These are phyloP conservation scores for Mycena rosella DNA, from an alignment of 768 basidiomycete species.

Conservation along the genomic window DNA sequence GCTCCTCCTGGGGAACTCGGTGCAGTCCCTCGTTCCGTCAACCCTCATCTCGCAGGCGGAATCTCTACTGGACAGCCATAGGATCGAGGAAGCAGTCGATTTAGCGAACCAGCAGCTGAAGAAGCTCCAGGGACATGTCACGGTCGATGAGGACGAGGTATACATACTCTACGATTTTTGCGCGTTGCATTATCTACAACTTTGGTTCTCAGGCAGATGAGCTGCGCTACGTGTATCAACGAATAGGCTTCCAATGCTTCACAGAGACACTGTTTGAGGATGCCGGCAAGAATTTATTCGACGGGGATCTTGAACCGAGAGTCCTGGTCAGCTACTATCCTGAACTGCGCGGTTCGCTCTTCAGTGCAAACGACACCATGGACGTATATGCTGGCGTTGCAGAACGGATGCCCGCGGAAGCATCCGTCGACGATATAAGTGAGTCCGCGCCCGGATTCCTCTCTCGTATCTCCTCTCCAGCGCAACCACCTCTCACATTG, in stretches of 20 bases:
- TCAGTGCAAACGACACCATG: constrained; percentile 64
- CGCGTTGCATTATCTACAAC: background rate
- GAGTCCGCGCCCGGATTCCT: constrained; percentile 57
- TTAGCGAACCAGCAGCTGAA: constrained; percentile 72
- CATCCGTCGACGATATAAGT: constrained; percentile 88
- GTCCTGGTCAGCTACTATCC: constrained; percentile 86
- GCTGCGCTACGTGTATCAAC: constrained; percentile 83
- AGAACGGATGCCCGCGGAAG: constrained; percentile 76
- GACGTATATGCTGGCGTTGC: constrained; percentile 83
- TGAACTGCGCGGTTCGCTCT: constrained; percentile 76
- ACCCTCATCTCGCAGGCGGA: constrained; percentile 82
- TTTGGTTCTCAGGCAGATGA: constrained; percentile 67
- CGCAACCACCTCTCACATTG: constrained; percentile 44
- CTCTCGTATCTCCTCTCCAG: constrained; percentile 35
- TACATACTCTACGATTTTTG: constrained; percentile 34
- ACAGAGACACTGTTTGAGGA: constrained; percentile 86
- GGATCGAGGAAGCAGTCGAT: constrained; percentile 72
- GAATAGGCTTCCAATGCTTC: constrained; percentile 85
- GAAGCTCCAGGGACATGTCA: constrained; percentile 65
- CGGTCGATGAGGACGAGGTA: constrained; percentile 70
- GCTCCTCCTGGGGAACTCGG: constrained; percentile 72
- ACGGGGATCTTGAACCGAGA: constrained; percentile 88
- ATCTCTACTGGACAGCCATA: constrained; percentile 72
- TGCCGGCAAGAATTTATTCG: constrained; percentile 81
- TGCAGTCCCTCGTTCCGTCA: constrained; percentile 77